Base-by-base conservation (phyloP, 768 basidiomycete species). In the Kwoniella sp. region DNA sequence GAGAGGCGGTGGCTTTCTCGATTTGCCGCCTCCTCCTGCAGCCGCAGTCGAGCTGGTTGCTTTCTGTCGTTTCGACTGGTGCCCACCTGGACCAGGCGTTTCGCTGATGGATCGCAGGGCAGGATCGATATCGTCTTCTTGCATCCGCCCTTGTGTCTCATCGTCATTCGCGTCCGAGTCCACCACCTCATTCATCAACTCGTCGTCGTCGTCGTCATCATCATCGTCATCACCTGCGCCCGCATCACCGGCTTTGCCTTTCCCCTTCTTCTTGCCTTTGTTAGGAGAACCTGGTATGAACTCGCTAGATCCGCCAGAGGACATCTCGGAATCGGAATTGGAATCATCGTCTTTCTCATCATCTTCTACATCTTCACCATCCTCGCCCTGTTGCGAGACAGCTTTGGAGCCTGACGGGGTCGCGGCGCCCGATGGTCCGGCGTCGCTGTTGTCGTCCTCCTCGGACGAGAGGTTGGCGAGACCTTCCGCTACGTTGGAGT, bases 401-500 rank as follows among this genome's bases (percentile, higher is more conserved):
- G 22, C 23, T 17, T 51, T 51, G 11, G 50, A 51, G 23, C 50
- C 50, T 8, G 50, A 51, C 2, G 50, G 23, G 2, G 50, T 25
- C 4, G 23, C 50, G 15, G 22, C 17, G 4, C 50, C 23, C 23
- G 47, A 48, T 23, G 56, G 13, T 12, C 58, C 59, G 7, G 53
- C 58, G 38, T 48, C 50, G 22, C 9, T 51, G 9, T n/a, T 11
- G 13, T 22, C 54, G 22, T 58, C 61, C 15, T 68, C 61, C 11
- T 58, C 62, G 11, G 63, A 62, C 8, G 67, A 64, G 11, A 68
- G 63, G 34, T 64, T 37, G 20, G n/a, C 63, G 8, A 68, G 55
- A 13, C 63, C 67, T n/a, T 64, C 58, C 2, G 67, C 62, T 28
- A 68, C 50, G n/a, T 61, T 55, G 23, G 67, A 59, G 50, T 68